Conservation (phyloP, 2,329 filamentous ascomycete species). For the Ophiostoma australiae region DNA sequence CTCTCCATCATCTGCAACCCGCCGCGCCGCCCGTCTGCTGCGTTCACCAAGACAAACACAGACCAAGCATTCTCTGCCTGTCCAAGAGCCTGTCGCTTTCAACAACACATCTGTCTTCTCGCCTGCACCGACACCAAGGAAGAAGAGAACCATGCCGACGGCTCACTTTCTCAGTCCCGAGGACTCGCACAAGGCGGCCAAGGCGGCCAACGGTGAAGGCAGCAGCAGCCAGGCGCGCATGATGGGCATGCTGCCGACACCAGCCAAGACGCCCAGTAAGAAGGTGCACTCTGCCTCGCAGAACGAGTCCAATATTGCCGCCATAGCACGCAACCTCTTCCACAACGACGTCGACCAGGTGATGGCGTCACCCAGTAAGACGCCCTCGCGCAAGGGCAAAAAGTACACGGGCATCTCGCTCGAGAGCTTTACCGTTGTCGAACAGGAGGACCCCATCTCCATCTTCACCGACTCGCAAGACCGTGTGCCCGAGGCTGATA, state of each 20-base stretch:
- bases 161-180: constrained; percentile 46
- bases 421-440: constrained; percentile 55
- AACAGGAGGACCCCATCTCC: constrained; percentile 56
- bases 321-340: constrained; percentile 59
- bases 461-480: constrained; percentile 81
- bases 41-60: constrained; percentile 32
- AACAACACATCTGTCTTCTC: constrained; percentile 31
- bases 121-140: constrained; percentile 46
- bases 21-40: constrained; percentile 29
- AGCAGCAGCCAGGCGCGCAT: constrained; percentile 33
- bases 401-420: constrained; percentile 52
- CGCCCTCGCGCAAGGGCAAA: constrained; percentile 45
- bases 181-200: constrained; percentile 40
- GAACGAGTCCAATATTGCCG: constrained; percentile 47
- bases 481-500: constrained; percentile 63
- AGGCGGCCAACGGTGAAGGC: constrained; percentile 35
- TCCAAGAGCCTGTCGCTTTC: constrained; percentile 28
- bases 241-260: constrained; percentile 65
- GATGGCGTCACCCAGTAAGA: constrained; percentile 52
- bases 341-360: constrained; percentile 55
- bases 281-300: constrained; percentile 52
- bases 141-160: constrained; percentile 46
- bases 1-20: constrained; percentile 40
- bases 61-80: constrained; percentile 21
- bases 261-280: constrained; percentile 66